A percentile compares a stretch with the other conserved stretches of the same genome.
Conservation (phyloP, 768 basidiomycete genomes). For the Kwoniella shandongensis region DNA sequence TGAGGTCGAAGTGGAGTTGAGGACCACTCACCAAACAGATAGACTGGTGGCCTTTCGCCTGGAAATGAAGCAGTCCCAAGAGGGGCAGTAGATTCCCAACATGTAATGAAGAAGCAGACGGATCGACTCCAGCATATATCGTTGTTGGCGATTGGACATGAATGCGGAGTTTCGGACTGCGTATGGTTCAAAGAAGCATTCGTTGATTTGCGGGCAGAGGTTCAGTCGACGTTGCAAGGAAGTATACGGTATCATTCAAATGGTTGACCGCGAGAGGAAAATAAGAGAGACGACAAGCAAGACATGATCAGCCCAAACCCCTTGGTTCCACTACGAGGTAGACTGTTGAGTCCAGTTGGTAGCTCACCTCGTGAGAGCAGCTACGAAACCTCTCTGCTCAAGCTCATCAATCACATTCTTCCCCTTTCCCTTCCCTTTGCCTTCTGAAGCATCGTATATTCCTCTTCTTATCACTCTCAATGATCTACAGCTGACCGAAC, state of each 20-base stretch:
- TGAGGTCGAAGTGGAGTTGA: no score
- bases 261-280: no score
- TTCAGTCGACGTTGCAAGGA: no score
- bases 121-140: constrained; percentile 88
- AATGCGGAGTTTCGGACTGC: constrained; percentile 36
- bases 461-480: no score
- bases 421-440: neutral
- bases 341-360: no score
- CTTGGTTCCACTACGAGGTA: no score
- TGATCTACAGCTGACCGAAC: no score
- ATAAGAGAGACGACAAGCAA: neutral
- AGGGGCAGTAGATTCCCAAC: constrained; percentile 91
- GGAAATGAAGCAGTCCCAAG: constrained; percentile 83
- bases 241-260: no score
- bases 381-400: constrained; percentile 47
- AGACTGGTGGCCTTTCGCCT: constrained; percentile 73
- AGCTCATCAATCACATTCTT: constrained; percentile 40
- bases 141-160: constrained; percentile 53
- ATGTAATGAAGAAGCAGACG: constrained; percentile 84
- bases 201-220: neutral
- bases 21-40: constrained; percentile 78
- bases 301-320: no score
- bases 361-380: constrained; percentile 50
- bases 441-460: no score
- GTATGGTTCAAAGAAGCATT: neutral